Evolutionary conservation across 331 rosid species (phyloP).

Genomic region (Malus hybrid): DNA sequence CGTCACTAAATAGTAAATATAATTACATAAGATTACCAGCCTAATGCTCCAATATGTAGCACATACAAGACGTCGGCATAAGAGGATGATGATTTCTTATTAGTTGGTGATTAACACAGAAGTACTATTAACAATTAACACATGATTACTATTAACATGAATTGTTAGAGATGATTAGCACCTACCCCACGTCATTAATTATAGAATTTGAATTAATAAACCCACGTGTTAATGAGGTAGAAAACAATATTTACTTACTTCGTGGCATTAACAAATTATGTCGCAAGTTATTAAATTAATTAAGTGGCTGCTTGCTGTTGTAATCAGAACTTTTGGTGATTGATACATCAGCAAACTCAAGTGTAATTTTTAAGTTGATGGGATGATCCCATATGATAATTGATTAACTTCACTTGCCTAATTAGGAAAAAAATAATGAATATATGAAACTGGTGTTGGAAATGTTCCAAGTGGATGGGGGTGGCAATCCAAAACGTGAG

Average conservation of each 20-base stretch:
- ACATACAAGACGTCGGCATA: background rate
- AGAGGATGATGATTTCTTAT: background rate
- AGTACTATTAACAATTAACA: background rate
- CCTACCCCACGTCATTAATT: background rate
- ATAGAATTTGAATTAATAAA: background rate
- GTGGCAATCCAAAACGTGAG: background rate
- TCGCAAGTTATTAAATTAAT: background rate
- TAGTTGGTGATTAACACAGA: background rate
- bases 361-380: background rate
- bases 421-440: background rate
- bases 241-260: background rate
- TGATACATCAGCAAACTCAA: background rate
- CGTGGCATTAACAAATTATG: background rate
- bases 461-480: background rate
- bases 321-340: background rate
- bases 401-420: background rate
- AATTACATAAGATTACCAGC: background rate
- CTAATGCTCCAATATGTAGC: background rate
- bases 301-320: background rate
- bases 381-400: background rate
- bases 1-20: background rate
- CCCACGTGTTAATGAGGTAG: background rate
- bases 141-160: background rate
- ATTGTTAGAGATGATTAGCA: background rate
- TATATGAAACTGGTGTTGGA: background rate